A percentile compares a stretch with the other conserved stretches of the same genome.
Conservation (phyloP, 2,329 filamentous ascomycete species). For the Arachnomyces sp. region DNA sequence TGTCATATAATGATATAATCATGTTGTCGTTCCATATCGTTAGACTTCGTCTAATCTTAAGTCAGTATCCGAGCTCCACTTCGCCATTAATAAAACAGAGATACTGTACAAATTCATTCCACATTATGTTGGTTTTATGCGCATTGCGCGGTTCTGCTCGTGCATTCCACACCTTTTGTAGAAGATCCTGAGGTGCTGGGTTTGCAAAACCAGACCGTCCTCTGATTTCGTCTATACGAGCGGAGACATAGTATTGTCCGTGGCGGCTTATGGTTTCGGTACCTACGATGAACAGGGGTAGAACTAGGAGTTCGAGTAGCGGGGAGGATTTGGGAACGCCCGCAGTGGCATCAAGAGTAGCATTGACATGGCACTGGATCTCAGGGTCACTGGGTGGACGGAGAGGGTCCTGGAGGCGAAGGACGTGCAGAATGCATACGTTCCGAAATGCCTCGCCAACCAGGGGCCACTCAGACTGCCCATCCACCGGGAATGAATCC, state of each 20-base stretch:
- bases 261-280: slow-evolving; percentile 20
- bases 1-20: too few relatives aligned
- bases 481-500: too few relatives aligned
- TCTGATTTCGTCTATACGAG: slow-evolving; percentile 19
- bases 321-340: slow-evolving; percentile 16
- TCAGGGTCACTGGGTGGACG: slow-evolving; percentile 14
- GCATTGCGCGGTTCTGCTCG: too few relatives aligned
- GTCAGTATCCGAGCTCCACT: too few relatives aligned
- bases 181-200: too few relatives aligned
- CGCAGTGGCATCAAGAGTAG: slow-evolving; percentile 20
- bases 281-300: slow-evolving; percentile 25
- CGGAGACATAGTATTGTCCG: slow-evolving; percentile 23
- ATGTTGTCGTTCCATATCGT: too few relatives aligned
- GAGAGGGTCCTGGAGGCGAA: slow-evolving; percentile 18
- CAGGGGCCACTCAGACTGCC: too few relatives aligned
- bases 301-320: slow-evolving; percentile 20
- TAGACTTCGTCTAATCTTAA: too few relatives aligned
- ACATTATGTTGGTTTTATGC: too few relatives aligned
- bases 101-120: too few relatives aligned
- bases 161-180: too few relatives aligned
- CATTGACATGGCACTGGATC: slow-evolving; percentile 21
- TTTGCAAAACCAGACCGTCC: slow-evolving; percentile 20
- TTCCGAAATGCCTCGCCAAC: slow-evolving; percentile 21
- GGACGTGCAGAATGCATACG: slow-evolving; percentile 21
- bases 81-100: too few relatives aligned